Evolutionary conservation across 1,139 yeast species (phyloP), one percentile per base, ranked within the genome.

Genomic region (Kodamaea derodonti): DNA sequence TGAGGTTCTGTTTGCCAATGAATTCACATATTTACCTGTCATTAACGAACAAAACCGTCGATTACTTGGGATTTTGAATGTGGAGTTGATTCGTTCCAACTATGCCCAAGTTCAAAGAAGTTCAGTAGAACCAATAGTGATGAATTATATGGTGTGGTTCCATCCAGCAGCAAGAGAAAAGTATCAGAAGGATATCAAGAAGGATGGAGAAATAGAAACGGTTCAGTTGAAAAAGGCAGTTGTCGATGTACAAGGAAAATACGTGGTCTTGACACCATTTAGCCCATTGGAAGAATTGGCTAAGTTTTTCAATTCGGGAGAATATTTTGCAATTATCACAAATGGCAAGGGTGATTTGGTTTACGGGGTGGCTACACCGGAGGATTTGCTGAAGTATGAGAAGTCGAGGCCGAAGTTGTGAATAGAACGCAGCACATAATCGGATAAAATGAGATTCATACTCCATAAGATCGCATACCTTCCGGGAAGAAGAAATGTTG

Each of bases 301-400:
- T 22, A 49, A 45, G 26, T 77, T 77, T 47, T 77, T 78, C 53
- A 68, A 62, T 37, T 40, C 57, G 15, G 80, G 78, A 6, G 65
- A 69, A 42, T 75, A 69, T 46, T 78, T 78, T 52, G 83, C 84
- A 4, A 76, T 78, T 16, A 52, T 78, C 31, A 78, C 84, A 24
- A 79, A 77, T 43, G 71, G 59, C 20, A 66, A 67, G 31, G 74
- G 79, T 8, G 63, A 68, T 38, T 71, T 77, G 51, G 83, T 78
- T 10, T 67, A 78, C 39, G 84, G 83, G 4, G 84, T 78, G 6
- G 82, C 79, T 22, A 76, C 81, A 0, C 77, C 78, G n/a, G 80
- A 76, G 39, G 84, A 78, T 51, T 59, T 78, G 45, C 64, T 60
- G 13, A 68, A 65, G 48, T 78, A 68, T 47, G 78, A 73, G 42